Percentiles rank a stretch among this genome's conserved stretches.
These are phyloP conservation scores for Verruconis gallopava DNA, from an alignment of 2,329 filamentous ascomycete genomes.

Conservation along the genomic window DNA sequence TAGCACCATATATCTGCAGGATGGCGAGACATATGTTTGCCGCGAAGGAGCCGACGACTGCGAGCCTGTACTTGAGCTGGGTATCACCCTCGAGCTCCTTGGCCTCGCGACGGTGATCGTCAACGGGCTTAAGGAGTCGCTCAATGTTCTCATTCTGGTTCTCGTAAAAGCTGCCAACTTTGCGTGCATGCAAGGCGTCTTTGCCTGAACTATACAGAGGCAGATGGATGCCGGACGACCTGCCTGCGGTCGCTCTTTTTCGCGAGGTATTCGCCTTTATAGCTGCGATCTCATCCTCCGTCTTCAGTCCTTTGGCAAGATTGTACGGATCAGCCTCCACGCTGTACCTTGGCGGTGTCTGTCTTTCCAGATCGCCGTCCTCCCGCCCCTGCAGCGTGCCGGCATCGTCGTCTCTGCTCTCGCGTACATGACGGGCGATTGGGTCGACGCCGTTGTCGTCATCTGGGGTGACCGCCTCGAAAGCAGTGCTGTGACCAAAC, in stretches of 20 bases:
- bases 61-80: constrained; percentile 61
- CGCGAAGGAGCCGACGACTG: constrained; percentile 53
- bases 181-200: constrained; percentile 34
- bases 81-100: constrained; percentile 70
- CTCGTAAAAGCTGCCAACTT: constrained; percentile 72
- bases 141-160: constrained; percentile 89
- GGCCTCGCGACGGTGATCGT: constrained; percentile 75
- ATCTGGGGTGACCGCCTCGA: constrained; percentile 21
- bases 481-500: constrained; percentile 25
- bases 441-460: constrained; percentile 16
- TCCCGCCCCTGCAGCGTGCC: not conserved
- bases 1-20: constrained; percentile 80
- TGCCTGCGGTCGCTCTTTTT: constrained; percentile 39
- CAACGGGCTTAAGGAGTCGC: constrained; percentile 79
- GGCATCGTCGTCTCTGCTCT: not conserved
- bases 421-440: constrained; percentile 21
- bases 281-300: constrained; percentile 57
- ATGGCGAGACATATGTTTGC: constrained; percentile 70
- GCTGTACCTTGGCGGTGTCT: constrained; percentile 45
- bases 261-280: constrained; percentile 72
- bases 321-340: constrained; percentile 67
- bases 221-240: not conserved
- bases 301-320: constrained; percentile 66
- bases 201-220: constrained; percentile 14
- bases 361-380: constrained; percentile 29